Base-by-base conservation (phyloP, 345 rosid genomes). In the Bruguiera sexangula region DNA sequence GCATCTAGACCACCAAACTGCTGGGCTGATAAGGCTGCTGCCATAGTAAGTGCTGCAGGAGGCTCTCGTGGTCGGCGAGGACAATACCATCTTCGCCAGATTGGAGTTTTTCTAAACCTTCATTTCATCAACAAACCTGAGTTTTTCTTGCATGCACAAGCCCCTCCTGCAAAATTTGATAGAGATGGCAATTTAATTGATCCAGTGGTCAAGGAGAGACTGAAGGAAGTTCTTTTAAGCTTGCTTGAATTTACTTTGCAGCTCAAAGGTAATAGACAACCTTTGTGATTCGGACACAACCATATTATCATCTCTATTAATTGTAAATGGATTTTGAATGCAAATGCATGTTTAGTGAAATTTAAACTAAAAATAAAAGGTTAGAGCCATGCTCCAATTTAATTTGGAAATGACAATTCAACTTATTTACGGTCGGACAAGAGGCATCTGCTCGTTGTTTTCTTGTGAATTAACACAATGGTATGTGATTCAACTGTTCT, bases 111-210 rank as follows among this genome's bases (percentile, higher is more conserved):
- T 72, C 83, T 91, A 1, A 88, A 89, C 68, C 92, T 91, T 72
- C 98, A 94, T 78, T 91, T 91, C 86, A 84, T 94, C 78, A 94
- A 94, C 81, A 88, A 86, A 50, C 98, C 96, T 0, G 93, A 87
- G 84, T 88, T 88, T 77, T 85, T 78, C 76, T 36, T 94, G 75
- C 83, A 84, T 27, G 96, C 96, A 4, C 87, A 81, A 70, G 82
- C 86, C 48, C 87, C 90, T 52, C 99, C 96, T 27, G 82, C 88
- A 15, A 94, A 89, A 70, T 94, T 94, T 43, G 96, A 94, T 18
- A 65, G 72, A 0, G 78, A 88, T 39, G 93, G 99, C 46, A 83
- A 89, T 80, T 60, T 94, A 75, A 72, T 86, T 22, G 96, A 91
- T 70, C 79, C 74, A 7, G 76, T 34, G 27, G 48, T 82, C n/a